Conservation (phyloP, 768 basidiomycete species). For the Gloeostereum incarnatum region DNA sequence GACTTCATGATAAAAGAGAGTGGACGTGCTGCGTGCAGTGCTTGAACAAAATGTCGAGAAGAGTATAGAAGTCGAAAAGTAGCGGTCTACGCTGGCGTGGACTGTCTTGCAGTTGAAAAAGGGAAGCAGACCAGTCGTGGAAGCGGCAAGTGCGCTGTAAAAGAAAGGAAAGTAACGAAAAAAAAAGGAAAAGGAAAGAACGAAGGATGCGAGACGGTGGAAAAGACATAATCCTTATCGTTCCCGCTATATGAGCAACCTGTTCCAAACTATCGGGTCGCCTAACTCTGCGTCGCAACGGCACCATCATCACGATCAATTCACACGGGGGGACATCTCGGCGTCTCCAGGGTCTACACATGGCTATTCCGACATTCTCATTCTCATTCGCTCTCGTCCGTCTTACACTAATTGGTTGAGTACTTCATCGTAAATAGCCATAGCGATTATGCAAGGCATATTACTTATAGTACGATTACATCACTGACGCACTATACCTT, state of each 20-base stretch:
- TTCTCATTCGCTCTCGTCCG: not conserved
- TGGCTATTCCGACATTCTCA: slow-evolving; percentile 8
- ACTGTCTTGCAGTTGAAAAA: slow-evolving; percentile 58
- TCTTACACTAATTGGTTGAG: not conserved
- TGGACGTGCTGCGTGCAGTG: slow-evolving; percentile 28
- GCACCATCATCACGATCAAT: slow-evolving; percentile 5
- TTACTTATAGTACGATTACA: too few species aligned
- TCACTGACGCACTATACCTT: too few species aligned
- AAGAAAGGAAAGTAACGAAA: slow-evolving; percentile 21
- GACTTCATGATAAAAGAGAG: slow-evolving; percentile 57
- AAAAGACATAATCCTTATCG: too few species aligned
- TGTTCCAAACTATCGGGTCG: too few species aligned
- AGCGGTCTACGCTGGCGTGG: slow-evolving; percentile 68
- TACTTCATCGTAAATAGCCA: not conserved
- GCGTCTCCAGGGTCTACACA: slow-evolving; percentile 10
- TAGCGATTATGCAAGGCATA: too few species aligned
- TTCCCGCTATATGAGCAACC: too few species aligned
- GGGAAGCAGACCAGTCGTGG: slow-evolving; percentile 30
- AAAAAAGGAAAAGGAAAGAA: slow-evolving; percentile 24
- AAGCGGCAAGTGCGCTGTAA: slow-evolving; percentile 36
- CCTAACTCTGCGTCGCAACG: slow-evolving; percentile 25
- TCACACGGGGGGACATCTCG: slow-evolving; percentile 14
- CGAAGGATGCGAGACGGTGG: slow-evolving; percentile 22
- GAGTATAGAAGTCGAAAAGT: slow-evolving; percentile 26
- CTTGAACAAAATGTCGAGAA: slow-evolving; percentile 22